Evolutionary conservation across 1,284 basidiomycete species (phyloP), one percentile per base, ranked within the genome.

Genomic region (Tranzscheliella williamsii): DNA sequence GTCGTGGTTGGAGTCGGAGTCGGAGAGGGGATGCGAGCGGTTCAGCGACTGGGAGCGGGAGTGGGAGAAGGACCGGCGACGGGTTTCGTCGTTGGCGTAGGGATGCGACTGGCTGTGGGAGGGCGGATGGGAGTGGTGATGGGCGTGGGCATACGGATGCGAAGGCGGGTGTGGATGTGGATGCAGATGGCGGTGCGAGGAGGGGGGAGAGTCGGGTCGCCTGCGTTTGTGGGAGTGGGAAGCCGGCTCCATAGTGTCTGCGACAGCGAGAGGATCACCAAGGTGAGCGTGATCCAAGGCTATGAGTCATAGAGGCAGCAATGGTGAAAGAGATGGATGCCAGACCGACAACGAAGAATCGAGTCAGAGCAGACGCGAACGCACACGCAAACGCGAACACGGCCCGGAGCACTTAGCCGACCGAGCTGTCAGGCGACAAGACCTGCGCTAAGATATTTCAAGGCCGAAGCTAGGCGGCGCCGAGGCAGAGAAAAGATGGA

Each of bases 31-130:
- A 29, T 54, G 51, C 24, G 44, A 54, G 29, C 39, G 46, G 7
- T 46, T 31, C 23, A 42, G 41, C 15, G 48, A 46, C 13, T 51
- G 44, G 2, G 55, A 52, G 18, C 49, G 55, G 20, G 55, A 47
- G 32, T 51, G 55, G 24, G 41, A 33, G 17, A 43, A 40, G 3
- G 49, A 31, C 20, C 44, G 32, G n/a, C 13, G 32, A 46, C 5
- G 46, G 39, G 18, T 56, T n/a, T n/a, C n/a, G n/a, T n/a, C n/a
- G n/a, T 38, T 2, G 34, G 13, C 17, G 45, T 38, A 33, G 47
- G 33, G 41, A 20, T 29, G 27, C 26, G 36, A 20, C 16, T 17
- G n/a, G 27, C 27, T 29, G 27, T n/a, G n/a, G 27, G 11, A 29
- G 3, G 41, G 23, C 7, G 40, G 26, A 42, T 49, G 38, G 15